Evolutionary conservation across 2,329 filamentous ascomycete species (phyloP).

Genomic region (Colletotrichum brevisporum): DNA sequence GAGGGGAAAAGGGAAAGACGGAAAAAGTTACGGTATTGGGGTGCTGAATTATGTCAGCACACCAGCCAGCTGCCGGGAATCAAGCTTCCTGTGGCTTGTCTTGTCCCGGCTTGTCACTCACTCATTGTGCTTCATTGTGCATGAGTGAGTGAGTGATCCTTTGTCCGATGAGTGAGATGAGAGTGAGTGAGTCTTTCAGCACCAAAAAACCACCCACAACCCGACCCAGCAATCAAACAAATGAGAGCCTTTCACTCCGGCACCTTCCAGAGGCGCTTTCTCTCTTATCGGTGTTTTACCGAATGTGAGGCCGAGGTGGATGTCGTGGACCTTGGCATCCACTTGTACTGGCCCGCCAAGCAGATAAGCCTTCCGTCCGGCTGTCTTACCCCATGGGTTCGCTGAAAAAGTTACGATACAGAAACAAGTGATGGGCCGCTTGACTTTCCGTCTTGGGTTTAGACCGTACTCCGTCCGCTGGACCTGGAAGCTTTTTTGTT

Average conservation of each 20-base stretch:
- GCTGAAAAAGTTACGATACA: conserved; percentile 39
- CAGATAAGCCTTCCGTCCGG: conserved; percentile 37
- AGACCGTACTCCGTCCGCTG: conserved; percentile 17
- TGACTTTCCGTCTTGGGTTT: conserved; percentile 9
- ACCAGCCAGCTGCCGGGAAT: neutral
- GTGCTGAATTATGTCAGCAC: neutral
- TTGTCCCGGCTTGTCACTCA: neutral
- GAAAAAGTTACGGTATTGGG: no score
- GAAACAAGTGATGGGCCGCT: conserved; percentile 36
- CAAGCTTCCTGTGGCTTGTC: neutral
- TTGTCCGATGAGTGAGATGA: no score
- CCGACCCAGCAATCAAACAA: neutral
- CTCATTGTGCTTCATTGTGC: neutral
- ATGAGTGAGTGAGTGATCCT: no score
- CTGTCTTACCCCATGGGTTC: conserved; percentile 39
- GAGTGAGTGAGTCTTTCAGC: no score
- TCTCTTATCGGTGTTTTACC: conserved; percentile 33
- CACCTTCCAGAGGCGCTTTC: no score
- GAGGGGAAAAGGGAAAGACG: no score
- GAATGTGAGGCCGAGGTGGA: conserved; percentile 36
- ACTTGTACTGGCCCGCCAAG: conserved; percentile 26
- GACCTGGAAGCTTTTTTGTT: conserved; percentile 6
- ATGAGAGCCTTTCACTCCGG: neutral
- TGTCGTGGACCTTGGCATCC: conserved; percentile 29
- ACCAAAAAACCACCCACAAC: neutral